Evolutionary conservation across 2,329 filamentous ascomycete genomes (phyloP).

Genomic region (Neonectria hederae): DNA sequence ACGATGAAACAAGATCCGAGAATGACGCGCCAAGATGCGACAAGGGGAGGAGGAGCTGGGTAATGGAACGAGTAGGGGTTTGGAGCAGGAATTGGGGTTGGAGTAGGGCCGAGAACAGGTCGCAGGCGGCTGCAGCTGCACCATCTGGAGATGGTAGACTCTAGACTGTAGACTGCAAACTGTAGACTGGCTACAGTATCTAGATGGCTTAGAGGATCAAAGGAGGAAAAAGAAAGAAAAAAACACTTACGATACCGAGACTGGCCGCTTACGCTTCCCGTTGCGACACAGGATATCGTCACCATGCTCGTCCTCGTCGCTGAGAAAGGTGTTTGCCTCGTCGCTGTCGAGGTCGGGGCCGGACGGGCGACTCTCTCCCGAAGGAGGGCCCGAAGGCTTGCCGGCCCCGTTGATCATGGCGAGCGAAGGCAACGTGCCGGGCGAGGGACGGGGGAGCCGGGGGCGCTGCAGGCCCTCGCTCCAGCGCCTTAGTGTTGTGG

Average conservation of each 20-base stretch:
- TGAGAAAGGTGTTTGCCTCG: constrained; percentile 45
- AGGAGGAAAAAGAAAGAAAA: constrained; percentile 12
- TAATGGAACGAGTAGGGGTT: not conserved
- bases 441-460: constrained; percentile 7
- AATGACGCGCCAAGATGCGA: constrained; percentile 13
- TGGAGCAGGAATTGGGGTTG: not conserved
- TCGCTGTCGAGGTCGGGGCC: constrained; percentile 57
- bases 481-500: constrained; percentile 5
- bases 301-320: constrained; percentile 59
- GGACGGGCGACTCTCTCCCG: constrained; percentile 47
- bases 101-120: not conserved
- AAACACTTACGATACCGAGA: constrained; percentile 65
- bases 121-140: not conserved
- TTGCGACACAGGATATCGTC: constrained; percentile 44
- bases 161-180: not conserved
- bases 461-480: constrained; percentile 16
- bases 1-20: constrained; percentile 1
- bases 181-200: too few relatives aligned
- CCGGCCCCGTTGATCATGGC: constrained; percentile 42
- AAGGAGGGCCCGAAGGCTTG: constrained; percentile 39
- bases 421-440: constrained; percentile 20
- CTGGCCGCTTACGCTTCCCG: constrained; percentile 68
- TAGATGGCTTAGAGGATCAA: constrained; percentile 2
- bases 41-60: constrained; percentile 3
- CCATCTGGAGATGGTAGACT: not conserved